Conservation (phyloP, 495 filamentous ascomycete species). For the Thozetella sp. region DNA sequence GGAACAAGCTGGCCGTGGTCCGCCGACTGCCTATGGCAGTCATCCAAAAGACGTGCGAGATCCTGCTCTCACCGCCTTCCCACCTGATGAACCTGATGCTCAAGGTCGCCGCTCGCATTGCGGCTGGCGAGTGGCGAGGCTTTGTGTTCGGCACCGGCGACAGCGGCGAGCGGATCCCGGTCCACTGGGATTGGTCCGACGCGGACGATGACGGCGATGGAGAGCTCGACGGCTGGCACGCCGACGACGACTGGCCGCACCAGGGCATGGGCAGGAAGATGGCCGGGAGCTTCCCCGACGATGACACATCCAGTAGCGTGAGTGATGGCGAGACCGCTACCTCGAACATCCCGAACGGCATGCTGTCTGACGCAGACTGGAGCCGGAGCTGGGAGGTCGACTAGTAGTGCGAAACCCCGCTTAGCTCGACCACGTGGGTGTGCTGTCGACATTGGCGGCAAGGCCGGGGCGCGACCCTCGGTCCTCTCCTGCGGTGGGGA, state of each 20-base stretch:
- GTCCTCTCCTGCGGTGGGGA: neutral
- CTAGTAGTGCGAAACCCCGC: no score
- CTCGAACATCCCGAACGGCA: neutral
- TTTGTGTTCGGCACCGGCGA: conserved; percentile 48
- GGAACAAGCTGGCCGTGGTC: conserved; percentile 33
- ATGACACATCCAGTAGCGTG: neutral
- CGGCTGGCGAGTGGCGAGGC: conserved; percentile 61
- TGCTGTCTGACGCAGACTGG: conserved; percentile 13
- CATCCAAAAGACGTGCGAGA: conserved; percentile 72
- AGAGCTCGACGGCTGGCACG: conserved; percentile 4
- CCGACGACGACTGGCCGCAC: conserved; percentile 10
- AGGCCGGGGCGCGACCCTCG: no score
- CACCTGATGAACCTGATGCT: conserved; percentile 78
- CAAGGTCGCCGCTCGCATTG: conserved; percentile 74
- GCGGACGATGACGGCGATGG: conserved; percentile 29
- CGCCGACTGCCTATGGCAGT: conserved; percentile 66
- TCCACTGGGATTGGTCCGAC: conserved; percentile 57
- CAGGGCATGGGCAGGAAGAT: conserved; percentile 11
- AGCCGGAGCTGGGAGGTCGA: conserved; percentile 34
- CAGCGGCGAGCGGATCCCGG: conserved; percentile 49
- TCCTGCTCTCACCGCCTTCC: conserved; percentile 74
- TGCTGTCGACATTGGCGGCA: no score
- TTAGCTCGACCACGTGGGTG: no score
- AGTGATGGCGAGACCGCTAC: no score
- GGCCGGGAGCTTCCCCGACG: conserved; percentile 26